A percentile compares a stretch with the other conserved stretches of the same genome.
Evolutionary conservation across 495 filamentous ascomycete genomes (phyloP).

Genomic region (Neurospora sp.): DNA sequence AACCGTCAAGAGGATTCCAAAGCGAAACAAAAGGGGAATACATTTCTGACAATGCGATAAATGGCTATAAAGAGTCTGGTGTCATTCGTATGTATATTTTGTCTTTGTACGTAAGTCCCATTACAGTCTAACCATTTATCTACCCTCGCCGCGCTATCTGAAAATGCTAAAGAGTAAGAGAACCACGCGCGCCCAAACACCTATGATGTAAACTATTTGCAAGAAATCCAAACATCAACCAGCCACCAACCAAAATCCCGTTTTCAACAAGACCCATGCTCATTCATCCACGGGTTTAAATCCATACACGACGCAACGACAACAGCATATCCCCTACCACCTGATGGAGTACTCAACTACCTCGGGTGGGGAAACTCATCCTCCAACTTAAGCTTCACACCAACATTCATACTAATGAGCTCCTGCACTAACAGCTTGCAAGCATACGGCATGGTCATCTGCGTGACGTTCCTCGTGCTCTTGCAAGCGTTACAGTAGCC

Average conservation of each 20-base stretch:
- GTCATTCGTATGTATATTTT: background rate
- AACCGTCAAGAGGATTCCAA: too few relatives aligned
- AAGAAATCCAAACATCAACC: background rate
- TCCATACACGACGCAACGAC: background rate
- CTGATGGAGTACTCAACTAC: conserved; percentile 2
- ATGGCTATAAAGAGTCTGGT: too few relatives aligned
- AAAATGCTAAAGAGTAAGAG: background rate
- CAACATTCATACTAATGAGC: conserved; percentile 94
- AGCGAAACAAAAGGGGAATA: too few relatives aligned
- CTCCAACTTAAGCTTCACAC: conserved; percentile 71
- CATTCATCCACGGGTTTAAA: background rate
- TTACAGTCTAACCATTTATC: background rate
- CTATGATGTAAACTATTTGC: background rate
- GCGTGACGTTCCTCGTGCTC: conserved; percentile 64
- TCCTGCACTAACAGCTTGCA: conserved; percentile 97
- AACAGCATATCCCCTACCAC: background rate
- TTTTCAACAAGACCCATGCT: background rate
- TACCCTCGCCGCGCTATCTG: background rate
- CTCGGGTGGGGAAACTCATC: conserved; percentile 72
- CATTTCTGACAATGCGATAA: too few relatives aligned
- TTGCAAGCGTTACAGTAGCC: conserved; percentile 89
- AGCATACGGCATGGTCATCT: conserved; percentile 97
- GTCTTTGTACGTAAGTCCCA: background rate
- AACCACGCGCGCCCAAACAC: background rate
- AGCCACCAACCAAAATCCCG: background rate